Evolutionary conservation across 2,329 filamentous ascomycete species (phyloP).

Genomic region (Pseudogymnoascus sp.): DNA sequence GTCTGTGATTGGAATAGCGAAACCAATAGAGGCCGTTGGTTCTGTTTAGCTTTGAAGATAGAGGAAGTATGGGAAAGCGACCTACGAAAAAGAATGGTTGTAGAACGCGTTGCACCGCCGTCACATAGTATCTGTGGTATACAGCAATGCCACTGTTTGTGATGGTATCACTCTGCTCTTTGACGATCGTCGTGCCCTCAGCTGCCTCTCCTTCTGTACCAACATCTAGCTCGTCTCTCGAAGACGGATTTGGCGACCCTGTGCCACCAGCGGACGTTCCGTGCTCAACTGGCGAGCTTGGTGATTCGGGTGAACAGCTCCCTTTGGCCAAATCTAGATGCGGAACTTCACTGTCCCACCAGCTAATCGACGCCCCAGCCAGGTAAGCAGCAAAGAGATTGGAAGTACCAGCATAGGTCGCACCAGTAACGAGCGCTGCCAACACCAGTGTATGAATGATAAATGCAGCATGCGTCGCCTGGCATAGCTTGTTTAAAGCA

Average conservation of each 20-base stretch:
- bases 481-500: conserved; percentile 22
- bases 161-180: neutral
- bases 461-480: conserved; percentile 31
- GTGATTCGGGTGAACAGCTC: neutral
- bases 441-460: conserved; percentile 41
- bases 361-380: conserved; percentile 45
- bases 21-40: conserved; percentile 53
- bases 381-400: conserved; percentile 55
- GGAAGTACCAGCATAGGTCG: conserved; percentile 54
- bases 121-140: conserved; percentile 35
- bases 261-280: neutral
- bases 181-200: too few species aligned
- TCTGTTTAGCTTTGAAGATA: neutral
- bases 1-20: conserved; percentile 64
- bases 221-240: neutral
- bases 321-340: neutral
- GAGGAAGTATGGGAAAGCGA: neutral
- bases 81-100: conserved; percentile 63
- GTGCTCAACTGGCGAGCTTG: neutral
- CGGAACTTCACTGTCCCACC: conserved; percentile 41
- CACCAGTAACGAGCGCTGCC: conserved; percentile 38
- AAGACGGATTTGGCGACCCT: neutral
- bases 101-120: conserved; percentile 41
- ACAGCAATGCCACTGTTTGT: conserved; percentile 13
- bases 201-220: neutral